Evolutionary conservation across 1,284 basidiomycete genomes (phyloP).

Genomic region (Papiliotrema nemorosa): DNA sequence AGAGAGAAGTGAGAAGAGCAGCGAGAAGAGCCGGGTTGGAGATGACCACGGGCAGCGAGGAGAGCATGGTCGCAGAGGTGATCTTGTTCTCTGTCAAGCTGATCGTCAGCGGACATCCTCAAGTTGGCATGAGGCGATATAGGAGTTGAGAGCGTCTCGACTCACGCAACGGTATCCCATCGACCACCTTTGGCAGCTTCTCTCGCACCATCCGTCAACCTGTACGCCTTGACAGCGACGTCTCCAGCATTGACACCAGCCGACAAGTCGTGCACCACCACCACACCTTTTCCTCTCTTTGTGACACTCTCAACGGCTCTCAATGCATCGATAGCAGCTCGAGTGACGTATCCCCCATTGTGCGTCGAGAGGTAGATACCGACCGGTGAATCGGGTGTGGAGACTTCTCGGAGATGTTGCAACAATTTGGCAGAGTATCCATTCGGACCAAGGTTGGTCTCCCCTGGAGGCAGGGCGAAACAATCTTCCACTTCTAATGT

Average conservation of each 20-base stretch:
- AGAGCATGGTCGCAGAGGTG: constrained; percentile 84
- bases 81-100: constrained; percentile 82
- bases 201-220: constrained; percentile 76
- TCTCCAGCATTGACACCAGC: constrained; percentile 71
- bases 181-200: constrained; percentile 80
- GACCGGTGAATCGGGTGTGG: constrained; percentile 89
- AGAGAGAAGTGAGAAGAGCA: constrained; percentile 76
- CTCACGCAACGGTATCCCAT: constrained; percentile 80
- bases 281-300: constrained; percentile 71
- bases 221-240: constrained; percentile 86
- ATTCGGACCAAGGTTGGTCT: constrained; percentile 35
- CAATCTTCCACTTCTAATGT: constrained; percentile 88
- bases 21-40: constrained; percentile 81
- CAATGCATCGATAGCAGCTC: constrained; percentile 84
- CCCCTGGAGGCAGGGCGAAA: constrained; percentile 66
- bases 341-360: constrained; percentile 87
- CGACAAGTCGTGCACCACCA: constrained; percentile 77
- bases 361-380: constrained; percentile 94
- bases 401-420: constrained; percentile 60
- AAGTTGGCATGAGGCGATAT: not conserved
- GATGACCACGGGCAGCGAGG: constrained; percentile 84
- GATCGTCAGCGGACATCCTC: constrained; percentile 3
- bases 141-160: constrained; percentile 3
- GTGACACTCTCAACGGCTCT: constrained; percentile 62
- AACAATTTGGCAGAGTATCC: constrained; percentile 44